Conservation (phyloP, 495 filamentous ascomycete genomes). For the Aspergillus homomorphus region DNA sequence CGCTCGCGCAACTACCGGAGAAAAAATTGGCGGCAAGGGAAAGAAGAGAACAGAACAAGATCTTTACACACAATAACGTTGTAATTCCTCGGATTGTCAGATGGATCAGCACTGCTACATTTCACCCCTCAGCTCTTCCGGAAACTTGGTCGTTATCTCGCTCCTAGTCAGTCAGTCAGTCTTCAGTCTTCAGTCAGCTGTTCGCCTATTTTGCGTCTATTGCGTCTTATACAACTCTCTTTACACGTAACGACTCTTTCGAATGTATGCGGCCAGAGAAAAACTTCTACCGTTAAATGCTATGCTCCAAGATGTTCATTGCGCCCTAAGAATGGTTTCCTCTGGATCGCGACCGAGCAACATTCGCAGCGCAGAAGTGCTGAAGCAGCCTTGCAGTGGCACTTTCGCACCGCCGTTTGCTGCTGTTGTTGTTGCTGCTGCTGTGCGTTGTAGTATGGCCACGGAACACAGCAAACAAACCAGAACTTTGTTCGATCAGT, state of each 20-base stretch:
- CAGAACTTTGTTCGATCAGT: background rate
- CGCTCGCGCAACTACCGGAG: conserved; percentile 36
- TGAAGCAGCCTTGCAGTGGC: background rate
- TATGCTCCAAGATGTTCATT: background rate
- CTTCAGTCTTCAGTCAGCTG: conserved; percentile 27
- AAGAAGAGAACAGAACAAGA: conserved; percentile 39
- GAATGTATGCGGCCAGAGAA: conserved; percentile 44
- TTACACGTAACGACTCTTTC: conserved; percentile 44
- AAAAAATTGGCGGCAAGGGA: conserved; percentile 45
- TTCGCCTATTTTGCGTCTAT: conserved; percentile 41
- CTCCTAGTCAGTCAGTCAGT: conserved; percentile 15
- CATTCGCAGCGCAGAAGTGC: background rate
- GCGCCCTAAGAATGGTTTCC: background rate
- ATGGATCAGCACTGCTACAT: conserved; percentile 47
- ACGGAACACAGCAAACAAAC: background rate
- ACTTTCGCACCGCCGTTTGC: background rate
- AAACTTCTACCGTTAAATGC: conserved; percentile 9
- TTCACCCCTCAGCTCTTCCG: conserved; percentile 31
- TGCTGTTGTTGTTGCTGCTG: background rate
- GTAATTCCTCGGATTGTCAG: conserved; percentile 50
- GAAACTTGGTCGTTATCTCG: conserved; percentile 36
- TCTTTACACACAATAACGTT: conserved; percentile 40
- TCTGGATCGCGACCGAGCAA: background rate
- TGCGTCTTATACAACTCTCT: conserved; percentile 36
- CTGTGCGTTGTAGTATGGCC: background rate